Evolutionary conservation across 129 eudicot genomes (phyloP).

Genomic region (Escallonia rubra): DNA sequence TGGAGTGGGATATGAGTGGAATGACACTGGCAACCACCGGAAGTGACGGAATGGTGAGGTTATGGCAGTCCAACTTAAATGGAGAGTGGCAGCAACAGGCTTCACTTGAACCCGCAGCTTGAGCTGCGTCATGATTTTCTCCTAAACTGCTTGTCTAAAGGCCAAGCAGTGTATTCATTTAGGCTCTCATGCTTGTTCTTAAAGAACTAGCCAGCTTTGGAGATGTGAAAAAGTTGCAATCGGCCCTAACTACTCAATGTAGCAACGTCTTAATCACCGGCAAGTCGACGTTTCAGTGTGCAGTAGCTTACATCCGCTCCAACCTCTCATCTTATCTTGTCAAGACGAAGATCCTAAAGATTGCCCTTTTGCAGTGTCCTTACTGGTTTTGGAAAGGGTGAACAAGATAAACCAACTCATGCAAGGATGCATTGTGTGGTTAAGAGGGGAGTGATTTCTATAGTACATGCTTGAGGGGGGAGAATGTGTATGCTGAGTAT

Average conservation of each 20-base stretch:
- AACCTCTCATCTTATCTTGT: no score
- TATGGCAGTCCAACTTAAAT: slow-evolving; percentile 89
- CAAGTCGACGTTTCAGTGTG: background rate
- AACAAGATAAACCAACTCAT: no score
- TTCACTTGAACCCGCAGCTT: slow-evolving; percentile 42
- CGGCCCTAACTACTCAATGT: no score
- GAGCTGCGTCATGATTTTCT: background rate
- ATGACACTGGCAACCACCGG: slow-evolving; percentile 88
- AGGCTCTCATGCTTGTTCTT: no score
- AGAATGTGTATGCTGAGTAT: no score
- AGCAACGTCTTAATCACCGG: background rate
- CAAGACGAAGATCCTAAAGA: no score
- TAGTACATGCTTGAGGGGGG: no score
- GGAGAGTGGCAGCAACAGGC: slow-evolving; percentile 93
- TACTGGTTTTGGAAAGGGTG: no score
- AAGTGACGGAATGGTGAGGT: slow-evolving; percentile 62
- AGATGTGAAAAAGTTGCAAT: background rate
- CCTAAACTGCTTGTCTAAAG: background rate
- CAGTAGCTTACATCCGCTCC: background rate
- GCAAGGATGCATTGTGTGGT: no score
- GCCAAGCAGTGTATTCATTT: background rate
- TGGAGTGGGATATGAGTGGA: slow-evolving; percentile 99
- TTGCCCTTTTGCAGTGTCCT: no score
- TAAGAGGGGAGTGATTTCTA: no score
- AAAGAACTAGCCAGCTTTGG: background rate